Evolutionary conservation across 75 land plant genomes (phyloP).

Genomic region (Cupressus sempervirens): DNA sequence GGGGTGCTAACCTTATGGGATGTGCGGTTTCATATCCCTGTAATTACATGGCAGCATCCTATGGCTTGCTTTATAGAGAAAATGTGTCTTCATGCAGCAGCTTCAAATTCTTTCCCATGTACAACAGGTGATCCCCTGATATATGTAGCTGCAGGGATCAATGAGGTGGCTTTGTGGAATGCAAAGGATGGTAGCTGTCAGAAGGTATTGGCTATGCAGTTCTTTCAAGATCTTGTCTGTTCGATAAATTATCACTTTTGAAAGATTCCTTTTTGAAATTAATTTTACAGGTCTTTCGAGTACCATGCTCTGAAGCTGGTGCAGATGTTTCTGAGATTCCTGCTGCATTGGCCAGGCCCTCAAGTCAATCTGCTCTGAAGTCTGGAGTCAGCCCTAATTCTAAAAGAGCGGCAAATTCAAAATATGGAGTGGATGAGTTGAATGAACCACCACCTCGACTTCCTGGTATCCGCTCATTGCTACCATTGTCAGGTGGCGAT

Average conservation of each 20-base stretch:
- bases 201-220: conserved; percentile 48
- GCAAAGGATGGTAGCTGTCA: conserved; percentile 93
- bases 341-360: conserved; percentile 65
- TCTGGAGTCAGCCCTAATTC: conserved; percentile 20
- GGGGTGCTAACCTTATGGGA: conserved; percentile 98
- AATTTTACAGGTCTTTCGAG: conserved; percentile 52
- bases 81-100: conserved; percentile 70
- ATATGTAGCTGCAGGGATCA: conserved; percentile 96
- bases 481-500: conserved; percentile 88
- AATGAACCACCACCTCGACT: conserved; percentile 80
- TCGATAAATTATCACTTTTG: background rate
- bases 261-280: background rate
- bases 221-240: background rate
- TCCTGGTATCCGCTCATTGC: conserved; percentile 81
- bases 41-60: conserved; percentile 89
- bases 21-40: conserved; percentile 86
- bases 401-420: conserved; percentile 38
- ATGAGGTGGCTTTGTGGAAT: conserved; percentile 98
- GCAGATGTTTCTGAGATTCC: conserved; percentile 52
- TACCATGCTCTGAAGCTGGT: conserved; percentile 42
- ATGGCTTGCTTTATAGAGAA: conserved; percentile 66
- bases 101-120: conserved; percentile 28
- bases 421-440: conserved; percentile 80
- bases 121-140: conserved; percentile 63
- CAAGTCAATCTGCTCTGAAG: conserved; percentile 35